Evolutionary conservation across 768 basidiomycete genomes (phyloP).

Genomic region (Agaricus blazei): DNA sequence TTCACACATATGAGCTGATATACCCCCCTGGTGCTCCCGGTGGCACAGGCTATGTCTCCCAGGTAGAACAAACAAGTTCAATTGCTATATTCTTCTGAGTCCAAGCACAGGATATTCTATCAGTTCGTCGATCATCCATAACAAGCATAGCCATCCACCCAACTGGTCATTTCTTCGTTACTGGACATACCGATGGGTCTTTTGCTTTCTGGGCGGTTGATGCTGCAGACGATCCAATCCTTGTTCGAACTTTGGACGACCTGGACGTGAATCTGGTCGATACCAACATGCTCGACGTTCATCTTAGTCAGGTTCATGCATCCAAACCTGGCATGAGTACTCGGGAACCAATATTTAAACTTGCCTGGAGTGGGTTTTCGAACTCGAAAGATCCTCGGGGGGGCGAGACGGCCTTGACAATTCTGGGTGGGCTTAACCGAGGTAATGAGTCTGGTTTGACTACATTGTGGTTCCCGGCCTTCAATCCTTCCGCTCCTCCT

Average conservation of each 20-base stretch:
- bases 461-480: slow-evolving; percentile 62
- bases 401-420: slow-evolving; percentile 66
- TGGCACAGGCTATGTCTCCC: slow-evolving; percentile 54
- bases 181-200: slow-evolving; percentile 78
- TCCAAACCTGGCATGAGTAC: slow-evolving; percentile 11
- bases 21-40: slow-evolving; percentile 82
- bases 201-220: slow-evolving; percentile 81
- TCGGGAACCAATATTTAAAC: slow-evolving; percentile 80
- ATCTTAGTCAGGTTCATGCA: slow-evolving; percentile 18
- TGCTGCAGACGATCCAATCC: slow-evolving; percentile 70
- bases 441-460: slow-evolving; percentile 58
- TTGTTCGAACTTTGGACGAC: slow-evolving; percentile 63
- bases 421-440: slow-evolving; percentile 70
- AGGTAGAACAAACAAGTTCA: background rate
- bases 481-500: slow-evolving; percentile 47
- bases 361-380: slow-evolving; percentile 78
- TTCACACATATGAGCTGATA: slow-evolving; percentile 63
- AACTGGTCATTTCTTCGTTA: slow-evolving; percentile 69
- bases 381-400: slow-evolving; percentile 60
- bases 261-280: slow-evolving; percentile 54
- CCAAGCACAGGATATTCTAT: slow-evolving; percentile 52
- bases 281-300: slow-evolving; percentile 38
- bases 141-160: slow-evolving; percentile 73
- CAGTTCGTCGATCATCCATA: slow-evolving; percentile 63
- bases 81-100: background rate